Evolutionary conservation across 176 grass and related monocot genomes (phyloP), one percentile per base, ranked within the genome.

Genomic region (Themeda triandra): DNA sequence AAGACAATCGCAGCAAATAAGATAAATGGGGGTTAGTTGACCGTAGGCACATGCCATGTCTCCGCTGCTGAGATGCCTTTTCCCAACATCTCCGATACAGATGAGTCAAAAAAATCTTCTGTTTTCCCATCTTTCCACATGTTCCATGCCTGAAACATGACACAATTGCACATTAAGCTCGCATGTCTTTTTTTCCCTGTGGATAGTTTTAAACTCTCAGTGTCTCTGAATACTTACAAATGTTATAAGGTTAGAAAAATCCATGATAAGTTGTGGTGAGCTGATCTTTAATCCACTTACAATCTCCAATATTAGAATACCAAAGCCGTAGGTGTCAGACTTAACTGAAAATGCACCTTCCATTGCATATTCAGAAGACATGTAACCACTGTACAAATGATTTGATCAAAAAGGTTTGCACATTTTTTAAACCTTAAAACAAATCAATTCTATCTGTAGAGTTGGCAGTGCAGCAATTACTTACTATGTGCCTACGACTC

Each of bases 361-460:
- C 91, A 92, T 85, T 30, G 77, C 87, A 75, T 92, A 92, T 31
- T 90, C 87, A 19, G 91, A 87, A 5, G 84, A 87, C 88, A 93
- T 90, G 24, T 90, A 87, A 15, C 91, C 85, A 14, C 89, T 91
- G 54, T 30, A 3, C 3, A 73, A 73, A 73, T 13, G 12, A 59
- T 15, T 37, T 23, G 23, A 33, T 6, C 15, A 19, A 8, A 48
- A 48, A 30, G 6, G 0, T 18, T 29, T 53, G 71, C 15, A 21
- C 23, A 32, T 17, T 66, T 15, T 31, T 31, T 6, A 13, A 78
- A 10, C 10, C 9, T 0, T 8, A 14, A 14, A 7, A 25, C 36
- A 37, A 40, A 63, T 62, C 7, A 76, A 36, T 68, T 46, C 18
- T 17, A 80, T 24, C 5, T 25, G 37, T 25, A 41, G 29, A 49